Conservation (phyloP, 306 rosid species). For the Medicago lupulina region DNA sequence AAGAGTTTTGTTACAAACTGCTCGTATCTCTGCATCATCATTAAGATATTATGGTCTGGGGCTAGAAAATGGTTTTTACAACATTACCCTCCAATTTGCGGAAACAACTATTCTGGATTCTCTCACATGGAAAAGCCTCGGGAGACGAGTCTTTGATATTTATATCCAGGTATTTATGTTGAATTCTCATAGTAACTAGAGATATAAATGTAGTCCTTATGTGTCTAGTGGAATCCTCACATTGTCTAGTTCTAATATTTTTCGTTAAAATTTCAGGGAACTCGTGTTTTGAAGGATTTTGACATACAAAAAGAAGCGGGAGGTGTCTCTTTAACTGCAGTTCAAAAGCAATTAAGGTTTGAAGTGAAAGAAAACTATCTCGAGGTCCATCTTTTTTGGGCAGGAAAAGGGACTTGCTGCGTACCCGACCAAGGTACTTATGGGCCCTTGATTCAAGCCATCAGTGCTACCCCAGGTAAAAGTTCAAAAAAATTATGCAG, state of each 20-base stretch:
- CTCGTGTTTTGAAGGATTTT: slow-evolving; percentile 63
- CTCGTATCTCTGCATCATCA: slow-evolving; percentile 78
- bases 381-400: slow-evolving; percentile 88
- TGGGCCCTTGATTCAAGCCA: slow-evolving; percentile 82
- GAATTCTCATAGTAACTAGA: neutral
- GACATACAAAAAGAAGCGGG: slow-evolving; percentile 73
- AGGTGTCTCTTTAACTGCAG: slow-evolving; percentile 52
- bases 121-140: slow-evolving; percentile 66
- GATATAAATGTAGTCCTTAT: slow-evolving; percentile 1
- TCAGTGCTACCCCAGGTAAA: slow-evolving; percentile 77
- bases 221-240: neutral
- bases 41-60: slow-evolving; percentile 82
- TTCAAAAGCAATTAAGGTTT: slow-evolving; percentile 44
- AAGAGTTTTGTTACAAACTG: slow-evolving; percentile 54
- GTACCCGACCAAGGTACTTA: slow-evolving; percentile 64
- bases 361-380: slow-evolving; percentile 65
- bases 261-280: slow-evolving; percentile 50
- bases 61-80: slow-evolving; percentile 71
- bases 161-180: slow-evolving; percentile 66
- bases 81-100: slow-evolving; percentile 67
- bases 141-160: slow-evolving; percentile 74
- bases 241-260: slow-evolving; percentile 13
- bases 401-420: slow-evolving; percentile 91
- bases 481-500: neutral
- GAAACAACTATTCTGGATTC: slow-evolving; percentile 56